Percentiles rank a stretch among this genome's conserved stretches.
phyloP scores from a whole-genome alignment of 371 early-diverging fungal genomes.

The Umbelopsis sp. region DNA sequence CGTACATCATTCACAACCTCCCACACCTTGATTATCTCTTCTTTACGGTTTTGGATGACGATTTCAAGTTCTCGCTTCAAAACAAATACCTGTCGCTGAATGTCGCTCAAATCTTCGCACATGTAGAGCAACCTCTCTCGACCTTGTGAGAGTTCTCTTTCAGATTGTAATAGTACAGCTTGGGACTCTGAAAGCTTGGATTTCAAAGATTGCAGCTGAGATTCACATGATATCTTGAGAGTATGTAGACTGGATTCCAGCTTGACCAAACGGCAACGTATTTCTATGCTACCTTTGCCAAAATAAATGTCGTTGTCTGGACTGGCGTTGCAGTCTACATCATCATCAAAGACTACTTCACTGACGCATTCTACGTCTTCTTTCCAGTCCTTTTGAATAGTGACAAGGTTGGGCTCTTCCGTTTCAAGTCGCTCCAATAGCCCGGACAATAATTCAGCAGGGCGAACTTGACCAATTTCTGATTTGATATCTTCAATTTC shows the following conservation, averaged over 20 bases:
- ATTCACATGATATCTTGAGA: slow-evolving; percentile 54
- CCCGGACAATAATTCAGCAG: slow-evolving; percentile 55
- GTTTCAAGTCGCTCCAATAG: slow-evolving; percentile 58
- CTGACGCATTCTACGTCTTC: slow-evolving; percentile 53
- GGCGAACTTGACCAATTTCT: slow-evolving; percentile 49
- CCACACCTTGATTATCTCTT: slow-evolving; percentile 66
- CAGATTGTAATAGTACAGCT: slow-evolving; percentile 50
- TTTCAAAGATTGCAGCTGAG: slow-evolving; percentile 47
- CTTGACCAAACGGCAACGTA: slow-evolving; percentile 24
- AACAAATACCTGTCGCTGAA: slow-evolving; percentile 54
- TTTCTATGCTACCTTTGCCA: background rate
- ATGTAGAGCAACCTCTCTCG: slow-evolving; percentile 52
- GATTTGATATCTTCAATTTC: slow-evolving; percentile 42
- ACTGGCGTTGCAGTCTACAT: slow-evolving; percentile 8
- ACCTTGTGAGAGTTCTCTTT: slow-evolving; percentile 51
- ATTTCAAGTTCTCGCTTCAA: slow-evolving; percentile 61
- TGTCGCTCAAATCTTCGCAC: slow-evolving; percentile 62
- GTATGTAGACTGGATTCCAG: slow-evolving; percentile 63
- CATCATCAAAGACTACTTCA: slow-evolving; percentile 36
- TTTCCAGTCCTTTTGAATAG: slow-evolving; percentile 51
- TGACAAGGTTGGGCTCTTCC: slow-evolving; percentile 33
- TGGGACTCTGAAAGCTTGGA: slow-evolving; percentile 46
- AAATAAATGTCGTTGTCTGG: background rate
- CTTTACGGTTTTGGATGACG: slow-evolving; percentile 58
- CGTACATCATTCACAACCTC: slow-evolving; percentile 63